Evolutionary conservation across 2,329 filamentous ascomycete species (phyloP).

Genomic region (Verticillium longisporum): DNA sequence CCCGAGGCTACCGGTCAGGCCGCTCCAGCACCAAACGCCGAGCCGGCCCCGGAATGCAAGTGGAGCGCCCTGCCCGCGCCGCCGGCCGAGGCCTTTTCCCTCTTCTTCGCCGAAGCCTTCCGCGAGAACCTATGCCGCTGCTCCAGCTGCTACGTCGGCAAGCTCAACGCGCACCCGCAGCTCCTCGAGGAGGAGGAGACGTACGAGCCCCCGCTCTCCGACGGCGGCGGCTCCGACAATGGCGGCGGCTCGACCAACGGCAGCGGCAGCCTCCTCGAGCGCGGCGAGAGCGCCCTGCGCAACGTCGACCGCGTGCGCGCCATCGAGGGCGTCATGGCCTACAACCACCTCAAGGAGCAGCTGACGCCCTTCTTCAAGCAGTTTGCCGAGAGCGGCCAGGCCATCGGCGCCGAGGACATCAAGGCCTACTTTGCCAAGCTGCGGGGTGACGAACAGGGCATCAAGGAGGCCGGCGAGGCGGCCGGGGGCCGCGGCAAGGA

Average conservation of each 20-base stretch:
- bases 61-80: slow-evolving; percentile 49
- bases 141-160: slow-evolving; percentile 62
- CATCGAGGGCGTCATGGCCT: slow-evolving; percentile 96
- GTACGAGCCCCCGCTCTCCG: slow-evolving; percentile 86
- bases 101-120: slow-evolving; percentile 78
- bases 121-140: slow-evolving; percentile 80
- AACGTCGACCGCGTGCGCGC: slow-evolving; percentile 89
- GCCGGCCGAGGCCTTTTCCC: slow-evolving; percentile 55
- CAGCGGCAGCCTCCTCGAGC: slow-evolving; percentile 79
- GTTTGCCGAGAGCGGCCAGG: slow-evolving; percentile 84
- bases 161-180: slow-evolving; percentile 64
- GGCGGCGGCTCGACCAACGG: slow-evolving; percentile 52
- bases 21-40: slow-evolving; percentile 9
- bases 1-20: slow-evolving; percentile 6
- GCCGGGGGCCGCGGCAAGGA: slow-evolving; percentile 30
- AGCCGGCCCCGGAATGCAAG: slow-evolving; percentile 42
- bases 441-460: slow-evolving; percentile 75
- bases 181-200: slow-evolving; percentile 90
- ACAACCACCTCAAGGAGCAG: slow-evolving; percentile 92
- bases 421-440: slow-evolving; percentile 94
- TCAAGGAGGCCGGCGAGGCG: slow-evolving; percentile 53
- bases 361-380: slow-evolving; percentile 92
- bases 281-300: slow-evolving; percentile 84
- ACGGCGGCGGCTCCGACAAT: slow-evolving; percentile 47
- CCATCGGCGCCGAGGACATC: slow-evolving; percentile 90